Conservation (phyloP, 179 eudicot species). For the Vitellaria paradoxa region DNA sequence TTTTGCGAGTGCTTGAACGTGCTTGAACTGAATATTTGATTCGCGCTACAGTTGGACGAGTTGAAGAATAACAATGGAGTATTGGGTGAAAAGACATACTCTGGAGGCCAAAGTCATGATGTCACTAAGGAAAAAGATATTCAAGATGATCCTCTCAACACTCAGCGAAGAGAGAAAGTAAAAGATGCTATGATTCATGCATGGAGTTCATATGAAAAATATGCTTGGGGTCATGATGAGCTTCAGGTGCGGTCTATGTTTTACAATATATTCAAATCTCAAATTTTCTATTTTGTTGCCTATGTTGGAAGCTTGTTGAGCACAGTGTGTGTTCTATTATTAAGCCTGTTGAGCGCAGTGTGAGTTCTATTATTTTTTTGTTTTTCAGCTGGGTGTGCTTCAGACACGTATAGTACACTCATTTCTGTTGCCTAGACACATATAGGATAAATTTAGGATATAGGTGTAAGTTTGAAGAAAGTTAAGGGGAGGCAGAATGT, state of each 20-base stretch:
- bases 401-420: neutral
- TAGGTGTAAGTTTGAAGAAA: neutral
- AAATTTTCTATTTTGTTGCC: neutral
- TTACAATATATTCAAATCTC: neutral
- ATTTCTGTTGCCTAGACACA: neutral
- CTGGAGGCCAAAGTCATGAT: conserved; percentile 10
- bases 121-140: conserved; percentile 20
- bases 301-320: too few species aligned
- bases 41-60: conserved; percentile 61
- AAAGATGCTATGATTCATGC: conserved; percentile 99
- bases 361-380: neutral
- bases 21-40: conserved; percentile 4
- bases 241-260: conserved; percentile 63
- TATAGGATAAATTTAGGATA: neutral
- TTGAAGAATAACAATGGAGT: conserved; percentile 37
- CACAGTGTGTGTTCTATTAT: neutral
- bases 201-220: conserved; percentile 96
- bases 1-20: conserved; percentile 8
- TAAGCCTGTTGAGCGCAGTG: neutral
- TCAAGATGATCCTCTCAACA: conserved; percentile 59
- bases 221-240: conserved; percentile 99
- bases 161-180: conserved; percentile 78
- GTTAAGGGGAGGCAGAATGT: neutral
- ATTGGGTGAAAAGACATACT: conserved; percentile 24
- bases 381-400: neutral